Base-by-base conservation (phyloP, 805 yeast genomes). In the Zygoascus bituminiphila region DNA sequence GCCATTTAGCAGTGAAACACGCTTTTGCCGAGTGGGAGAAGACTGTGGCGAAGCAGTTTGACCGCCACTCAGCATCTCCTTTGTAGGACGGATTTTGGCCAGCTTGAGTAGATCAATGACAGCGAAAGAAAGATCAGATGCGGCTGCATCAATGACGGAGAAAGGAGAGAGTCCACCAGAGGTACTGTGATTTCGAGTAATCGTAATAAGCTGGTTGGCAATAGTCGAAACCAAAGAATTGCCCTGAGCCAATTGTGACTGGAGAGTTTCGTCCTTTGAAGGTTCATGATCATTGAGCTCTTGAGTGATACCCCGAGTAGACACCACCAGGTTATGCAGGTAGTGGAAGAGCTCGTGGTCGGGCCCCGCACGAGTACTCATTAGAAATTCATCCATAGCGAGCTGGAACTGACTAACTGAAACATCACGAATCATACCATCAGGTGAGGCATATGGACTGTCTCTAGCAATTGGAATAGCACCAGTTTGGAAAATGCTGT, bases 141-240 rank as follows among this genome's bases (percentile, higher is more conserved):
- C 67, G 0, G 97, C 82, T 20, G 88, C 76, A 64, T 87, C 83
- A 17, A 88, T 74, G 2, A 88, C 75, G 19, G 83, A 67, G 46
- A 73, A 75, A 0, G 96, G 96, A 48, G 87, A 65, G 2, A 85
- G 59, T n/a, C 74, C 72, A 3, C 75, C 69, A 56, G 84, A 82
- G 9, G 80, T 67, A 0, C 84, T 77, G 62, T 71, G 84, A 60
- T 87, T 86, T 58, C 96, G 74, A 0, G 89, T 77, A 0, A 88
- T 74, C 2, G 95, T 81, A 38, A 91, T 78, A 0, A 81, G 76
- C 64, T 84, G 88, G 15, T 88, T 78, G 21, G 84, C 75, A 0
- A 91, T 74, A 41, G 83, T 82, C 48, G 82, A 77, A 4, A 85
- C 71, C 21, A 78, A 59, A 53, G 64, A 44, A 50, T 65, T 45